These are phyloP conservation scores for Colletotrichum chrysophilum DNA, from an alignment of 2,329 filamentous ascomycete genomes.

Conservation along the genomic window DNA sequence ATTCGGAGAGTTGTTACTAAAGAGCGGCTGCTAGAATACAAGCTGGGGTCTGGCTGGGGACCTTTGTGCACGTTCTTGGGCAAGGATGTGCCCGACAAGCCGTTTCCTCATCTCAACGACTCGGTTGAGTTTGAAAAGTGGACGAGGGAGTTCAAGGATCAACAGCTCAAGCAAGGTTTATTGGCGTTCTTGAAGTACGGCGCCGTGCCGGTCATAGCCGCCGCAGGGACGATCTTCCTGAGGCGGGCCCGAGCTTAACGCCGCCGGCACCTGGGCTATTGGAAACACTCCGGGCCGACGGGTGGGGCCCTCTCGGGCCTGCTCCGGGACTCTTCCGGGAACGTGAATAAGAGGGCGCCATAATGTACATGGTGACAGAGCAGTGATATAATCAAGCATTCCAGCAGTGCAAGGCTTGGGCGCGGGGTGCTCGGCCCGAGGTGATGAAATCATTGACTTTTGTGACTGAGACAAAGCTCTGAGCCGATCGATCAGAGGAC, in stretches of 20 bases:
- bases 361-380: neutral
- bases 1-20: neutral
- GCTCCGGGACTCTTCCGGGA: neutral
- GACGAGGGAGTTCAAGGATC: neutral
- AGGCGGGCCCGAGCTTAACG: neutral
- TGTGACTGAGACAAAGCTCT: neutral
- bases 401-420: neutral
- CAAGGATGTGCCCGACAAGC: conserved; percentile 33
- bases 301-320: neutral
- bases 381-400: neutral
- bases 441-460: neutral
- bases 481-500: neutral
- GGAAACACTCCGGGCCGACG: neutral
- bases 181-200: neutral
- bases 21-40: conserved; percentile 36
- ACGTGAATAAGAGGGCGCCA: neutral
- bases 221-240: neutral
- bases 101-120: conserved; percentile 38
- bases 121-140: neutral
- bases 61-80: conserved; percentile 40
- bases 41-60: conserved; percentile 41
- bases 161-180: neutral
- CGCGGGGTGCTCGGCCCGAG: neutral
- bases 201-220: neutral
- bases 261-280: too few species aligned